Evolutionary conservation across 805 yeast genomes (phyloP).

Genomic region (Nakazawaea holstii): DNA sequence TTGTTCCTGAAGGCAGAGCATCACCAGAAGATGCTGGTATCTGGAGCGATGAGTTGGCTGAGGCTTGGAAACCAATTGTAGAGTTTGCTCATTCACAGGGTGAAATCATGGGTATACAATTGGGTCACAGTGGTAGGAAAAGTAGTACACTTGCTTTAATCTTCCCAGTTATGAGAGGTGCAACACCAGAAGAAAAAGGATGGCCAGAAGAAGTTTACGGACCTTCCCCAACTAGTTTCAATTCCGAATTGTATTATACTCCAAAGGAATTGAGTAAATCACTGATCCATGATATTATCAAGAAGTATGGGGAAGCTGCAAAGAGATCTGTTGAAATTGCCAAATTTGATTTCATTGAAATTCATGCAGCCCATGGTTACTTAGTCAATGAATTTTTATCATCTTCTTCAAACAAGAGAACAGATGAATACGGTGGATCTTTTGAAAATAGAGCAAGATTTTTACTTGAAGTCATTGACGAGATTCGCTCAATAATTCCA

Average conservation of each 20-base stretch:
- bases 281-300: slow-evolving; percentile 36
- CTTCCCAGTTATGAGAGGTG: slow-evolving; percentile 25
- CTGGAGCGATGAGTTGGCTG: slow-evolving; percentile 45
- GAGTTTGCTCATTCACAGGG: slow-evolving; percentile 42
- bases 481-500: slow-evolving; percentile 33
- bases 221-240: slow-evolving; percentile 35
- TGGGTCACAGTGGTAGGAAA: slow-evolving; percentile 54
- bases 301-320: slow-evolving; percentile 40
- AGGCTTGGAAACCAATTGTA: slow-evolving; percentile 31
- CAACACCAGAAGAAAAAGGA: slow-evolving; percentile 31
- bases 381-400: slow-evolving; percentile 44
- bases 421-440: slow-evolving; percentile 60
- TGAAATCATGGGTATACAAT: slow-evolving; percentile 44
- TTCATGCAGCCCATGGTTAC: slow-evolving; percentile 65
- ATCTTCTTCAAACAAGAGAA: slow-evolving; percentile 41
- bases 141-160: slow-evolving; percentile 29
- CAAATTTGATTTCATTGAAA: slow-evolving; percentile 60
- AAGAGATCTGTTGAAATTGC: slow-evolving; percentile 41
- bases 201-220: slow-evolving; percentile 38
- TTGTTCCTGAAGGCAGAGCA: slow-evolving; percentile 16
- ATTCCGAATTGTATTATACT: slow-evolving; percentile 12
- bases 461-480: slow-evolving; percentile 39
- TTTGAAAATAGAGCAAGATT: slow-evolving; percentile 53
- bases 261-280: slow-evolving; percentile 39
- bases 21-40: slow-evolving; percentile 33